Conservation (phyloP, 306 rosid species). For the Vachellia pachyceras region DNA sequence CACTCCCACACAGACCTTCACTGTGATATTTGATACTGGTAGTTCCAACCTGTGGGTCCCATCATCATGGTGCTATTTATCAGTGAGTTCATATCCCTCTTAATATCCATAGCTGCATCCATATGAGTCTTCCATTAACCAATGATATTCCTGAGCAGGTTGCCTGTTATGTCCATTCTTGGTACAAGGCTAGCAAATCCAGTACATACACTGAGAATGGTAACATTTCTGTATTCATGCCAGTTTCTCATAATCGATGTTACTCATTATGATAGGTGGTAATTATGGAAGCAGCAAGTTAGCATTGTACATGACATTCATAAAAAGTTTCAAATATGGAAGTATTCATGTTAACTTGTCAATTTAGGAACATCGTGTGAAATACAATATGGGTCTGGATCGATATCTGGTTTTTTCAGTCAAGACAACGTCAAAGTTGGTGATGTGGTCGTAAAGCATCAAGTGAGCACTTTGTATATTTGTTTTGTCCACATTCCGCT, state of each 20-base stretch:
- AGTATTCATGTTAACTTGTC: conserved; percentile 34
- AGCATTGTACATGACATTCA: background rate
- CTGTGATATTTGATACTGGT: conserved; percentile 90
- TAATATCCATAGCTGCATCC: conserved; percentile 15
- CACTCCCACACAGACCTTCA: conserved; percentile 79
- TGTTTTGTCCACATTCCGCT: conserved; percentile 19
- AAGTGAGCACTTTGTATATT: conserved; percentile 44
- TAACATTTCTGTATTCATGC: conserved; percentile 26
- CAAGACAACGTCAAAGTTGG: conserved; percentile 80
- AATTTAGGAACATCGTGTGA: conserved; percentile 73
- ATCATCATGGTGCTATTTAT: conserved; percentile 78
- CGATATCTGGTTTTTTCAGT: conserved; percentile 85
- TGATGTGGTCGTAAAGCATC: conserved; percentile 60
- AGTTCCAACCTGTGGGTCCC: conserved; percentile 97
- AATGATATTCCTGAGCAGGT: conserved; percentile 48
- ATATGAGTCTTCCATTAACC: conserved; percentile 25
- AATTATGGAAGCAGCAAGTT: conserved; percentile 21
- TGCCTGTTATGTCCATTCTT: conserved; percentile 77
- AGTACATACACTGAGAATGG: conserved; percentile 65
- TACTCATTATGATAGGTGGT: background rate
- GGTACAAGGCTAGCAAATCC: conserved; percentile 78
- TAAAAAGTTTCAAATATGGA: conserved; percentile 1
- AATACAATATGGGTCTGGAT: conserved; percentile 81
- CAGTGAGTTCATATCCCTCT: conserved; percentile 57
- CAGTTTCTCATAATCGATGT: background rate